Percentiles rank a stretch among this genome's conserved stretches.
phyloP scores from a whole-genome alignment of 805 yeast species.

The Kluyveromyces wickerhamii region DNA sequence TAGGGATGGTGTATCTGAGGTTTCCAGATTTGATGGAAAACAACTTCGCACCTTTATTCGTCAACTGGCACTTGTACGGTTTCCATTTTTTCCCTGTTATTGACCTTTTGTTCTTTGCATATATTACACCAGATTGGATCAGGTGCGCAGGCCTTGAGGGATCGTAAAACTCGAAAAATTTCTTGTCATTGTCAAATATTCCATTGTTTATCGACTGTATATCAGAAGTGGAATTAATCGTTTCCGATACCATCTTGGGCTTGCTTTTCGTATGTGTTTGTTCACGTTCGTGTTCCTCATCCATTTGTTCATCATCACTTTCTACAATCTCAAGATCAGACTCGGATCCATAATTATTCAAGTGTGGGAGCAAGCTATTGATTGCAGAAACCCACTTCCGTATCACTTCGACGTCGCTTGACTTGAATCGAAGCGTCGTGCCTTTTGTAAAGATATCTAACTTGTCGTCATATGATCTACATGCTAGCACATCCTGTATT shows the following conservation, averaged over 20 bases:
- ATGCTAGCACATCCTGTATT: conserved; percentile 10
- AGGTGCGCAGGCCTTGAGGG: conserved; percentile 11
- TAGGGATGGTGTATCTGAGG: conserved; percentile 9
- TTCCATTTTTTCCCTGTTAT: conserved; percentile 19
- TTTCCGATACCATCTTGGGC: background rate
- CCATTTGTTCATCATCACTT: conserved; percentile 6
- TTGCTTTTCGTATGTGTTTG: conserved; percentile 3
- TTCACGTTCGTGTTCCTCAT: background rate
- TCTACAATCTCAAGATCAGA: conserved; percentile 5
- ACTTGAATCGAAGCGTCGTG: conserved; percentile 12
- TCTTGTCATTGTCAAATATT: conserved; percentile 11
- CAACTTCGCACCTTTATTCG: conserved; percentile 12
- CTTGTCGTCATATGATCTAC: conserved; percentile 9
- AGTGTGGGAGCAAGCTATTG: conserved; percentile 1
- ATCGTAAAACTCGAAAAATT: conserved; percentile 16
- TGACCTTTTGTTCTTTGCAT: conserved; percentile 12
- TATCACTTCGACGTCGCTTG: conserved; percentile 6
- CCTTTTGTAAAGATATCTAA: conserved; percentile 15
- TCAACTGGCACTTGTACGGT: conserved; percentile 11
- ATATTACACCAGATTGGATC: conserved; percentile 13
- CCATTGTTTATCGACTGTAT: conserved; percentile 3
- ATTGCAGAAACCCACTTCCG: conserved; percentile 8
- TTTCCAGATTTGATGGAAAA: conserved; percentile 14
- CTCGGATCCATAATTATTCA: conserved; percentile 5
- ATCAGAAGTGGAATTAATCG: background rate